Evolutionary conservation across 2,329 filamentous ascomycete species (phyloP).

Genomic region (Diaporthe nobilis): DNA sequence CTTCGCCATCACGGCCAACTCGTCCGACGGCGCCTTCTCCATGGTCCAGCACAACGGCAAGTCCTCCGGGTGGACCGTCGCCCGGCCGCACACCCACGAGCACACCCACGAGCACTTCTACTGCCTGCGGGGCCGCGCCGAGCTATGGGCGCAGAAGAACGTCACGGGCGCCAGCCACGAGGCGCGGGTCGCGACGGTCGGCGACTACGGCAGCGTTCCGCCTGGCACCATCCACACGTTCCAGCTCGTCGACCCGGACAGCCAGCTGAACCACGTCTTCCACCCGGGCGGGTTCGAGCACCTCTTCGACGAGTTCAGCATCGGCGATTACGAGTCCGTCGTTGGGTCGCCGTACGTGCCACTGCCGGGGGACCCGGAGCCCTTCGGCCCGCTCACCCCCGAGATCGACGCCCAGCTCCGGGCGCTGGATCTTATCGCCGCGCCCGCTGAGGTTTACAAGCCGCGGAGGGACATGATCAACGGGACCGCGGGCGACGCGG

Average conservation of each 20-base stretch:
- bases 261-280: slow-evolving; percentile 22
- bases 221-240: slow-evolving; percentile 11
- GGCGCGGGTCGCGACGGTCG: slow-evolving; percentile 6
- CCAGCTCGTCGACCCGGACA: slow-evolving; percentile 25
- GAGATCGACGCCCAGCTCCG: slow-evolving; percentile 11
- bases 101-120: slow-evolving; percentile 20
- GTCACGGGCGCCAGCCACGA: slow-evolving; percentile 4
- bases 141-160: slow-evolving; percentile 15
- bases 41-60: slow-evolving; percentile 21
- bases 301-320: neutral
- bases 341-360: slow-evolving; percentile 1
- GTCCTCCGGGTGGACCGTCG: slow-evolving; percentile 15
- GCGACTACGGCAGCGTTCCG: slow-evolving; percentile 17
- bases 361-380: neutral
- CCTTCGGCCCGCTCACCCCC: slow-evolving; percentile 14
- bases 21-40: slow-evolving; percentile 3
- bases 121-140: slow-evolving; percentile 20
- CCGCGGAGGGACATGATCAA: slow-evolving; percentile 7
- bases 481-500: neutral
- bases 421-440: slow-evolving; percentile 6
- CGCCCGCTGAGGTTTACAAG: neutral
- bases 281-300: slow-evolving; percentile 20
- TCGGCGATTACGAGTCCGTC: neutral
- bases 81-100: slow-evolving; percentile 12
- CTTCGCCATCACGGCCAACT: slow-evolving; percentile 16